These are phyloP conservation scores for Nemania sp. DNA, from an alignment of 2,329 filamentous ascomycete genomes.

Conservation along the genomic window DNA sequence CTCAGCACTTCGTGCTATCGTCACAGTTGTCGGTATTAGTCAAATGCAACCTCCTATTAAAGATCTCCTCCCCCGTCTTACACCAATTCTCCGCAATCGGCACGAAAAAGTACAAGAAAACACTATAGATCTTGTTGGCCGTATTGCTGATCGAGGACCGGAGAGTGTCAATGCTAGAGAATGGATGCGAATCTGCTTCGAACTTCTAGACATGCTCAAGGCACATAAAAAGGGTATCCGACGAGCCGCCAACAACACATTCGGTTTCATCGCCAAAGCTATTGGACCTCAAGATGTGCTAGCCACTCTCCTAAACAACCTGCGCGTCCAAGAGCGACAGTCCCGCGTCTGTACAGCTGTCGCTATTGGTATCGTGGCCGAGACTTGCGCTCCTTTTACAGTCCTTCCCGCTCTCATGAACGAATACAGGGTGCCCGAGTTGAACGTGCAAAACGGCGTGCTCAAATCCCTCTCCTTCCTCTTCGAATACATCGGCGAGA, in stretches of 20 bases:
- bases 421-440: slow-evolving; percentile 96
- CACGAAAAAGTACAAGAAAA: slow-evolving; percentile 99
- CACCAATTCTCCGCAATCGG: slow-evolving; percentile 96
- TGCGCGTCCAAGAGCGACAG: slow-evolving; percentile 96
- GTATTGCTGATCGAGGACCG: slow-evolving; percentile 95
- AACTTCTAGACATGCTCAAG: slow-evolving; percentile 98
- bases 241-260: slow-evolving; percentile 98
- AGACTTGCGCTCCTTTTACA: slow-evolving; percentile 98
- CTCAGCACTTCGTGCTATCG: slow-evolving; percentile 92
- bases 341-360: slow-evolving; percentile 98
- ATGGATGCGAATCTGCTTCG: slow-evolving; percentile 99
- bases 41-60: slow-evolving; percentile 99
- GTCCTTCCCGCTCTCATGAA: slow-evolving; percentile 99
- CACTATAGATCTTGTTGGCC: slow-evolving; percentile 96
- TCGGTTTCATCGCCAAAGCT: slow-evolving; percentile 99
- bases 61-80: slow-evolving; percentile 92
- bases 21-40: slow-evolving; percentile 96
- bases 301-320: slow-evolving; percentile 94
- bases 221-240: slow-evolving; percentile 99
- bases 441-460: slow-evolving; percentile 98
- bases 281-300: slow-evolving; percentile 98
- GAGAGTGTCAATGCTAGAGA: slow-evolving; percentile 97
- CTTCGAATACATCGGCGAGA: slow-evolving; percentile 99
- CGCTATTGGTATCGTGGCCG: slow-evolving; percentile 97
- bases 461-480: slow-evolving; percentile 97